Percentiles rank a stretch among this genome's conserved stretches.
phyloP scores from a whole-genome alignment of 768 basidiomycete genomes.

The Crassisporium funariophilum region DNA sequence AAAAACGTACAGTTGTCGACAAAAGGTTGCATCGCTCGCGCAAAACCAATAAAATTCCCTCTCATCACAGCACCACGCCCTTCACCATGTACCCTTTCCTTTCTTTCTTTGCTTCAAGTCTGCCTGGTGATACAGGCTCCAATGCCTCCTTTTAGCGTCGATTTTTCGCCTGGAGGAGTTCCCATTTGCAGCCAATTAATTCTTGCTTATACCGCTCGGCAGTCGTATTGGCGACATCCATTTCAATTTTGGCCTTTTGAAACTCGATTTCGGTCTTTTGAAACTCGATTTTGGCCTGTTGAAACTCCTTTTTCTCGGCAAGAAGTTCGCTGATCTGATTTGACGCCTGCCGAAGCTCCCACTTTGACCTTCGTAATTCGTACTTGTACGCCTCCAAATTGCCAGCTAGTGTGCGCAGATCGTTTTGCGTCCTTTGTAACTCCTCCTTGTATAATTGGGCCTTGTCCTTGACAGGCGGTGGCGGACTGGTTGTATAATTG shows the following conservation, averaged over 20 bases:
- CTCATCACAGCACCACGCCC: neutral
- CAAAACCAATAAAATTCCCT: no score
- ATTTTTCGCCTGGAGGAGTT: neutral
- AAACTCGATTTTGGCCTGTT: neutral
- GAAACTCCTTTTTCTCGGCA: neutral
- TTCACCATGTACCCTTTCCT: neutral
- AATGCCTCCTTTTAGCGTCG: constrained; percentile 14
- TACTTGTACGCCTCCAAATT: neutral
- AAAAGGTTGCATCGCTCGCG: no score
- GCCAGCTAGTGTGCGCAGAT: neutral
- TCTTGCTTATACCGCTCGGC: neutral
- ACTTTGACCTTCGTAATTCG: neutral
- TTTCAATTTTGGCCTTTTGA: no score
- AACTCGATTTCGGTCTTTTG: no score
- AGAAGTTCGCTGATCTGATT: neutral
- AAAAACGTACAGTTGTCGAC: no score
- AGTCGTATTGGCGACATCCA: neutral
- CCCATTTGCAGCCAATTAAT: neutral
- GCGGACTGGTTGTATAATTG: no score
- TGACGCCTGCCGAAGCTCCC: neutral
- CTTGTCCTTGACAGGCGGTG: no score
- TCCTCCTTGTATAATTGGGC: neutral
- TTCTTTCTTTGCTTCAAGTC: neutral
- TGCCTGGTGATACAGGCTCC: constrained; percentile 12
- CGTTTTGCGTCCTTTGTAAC: neutral